Base-by-base conservation (phyloP, 306 rosid species). In the Abrus precatorius region DNA sequence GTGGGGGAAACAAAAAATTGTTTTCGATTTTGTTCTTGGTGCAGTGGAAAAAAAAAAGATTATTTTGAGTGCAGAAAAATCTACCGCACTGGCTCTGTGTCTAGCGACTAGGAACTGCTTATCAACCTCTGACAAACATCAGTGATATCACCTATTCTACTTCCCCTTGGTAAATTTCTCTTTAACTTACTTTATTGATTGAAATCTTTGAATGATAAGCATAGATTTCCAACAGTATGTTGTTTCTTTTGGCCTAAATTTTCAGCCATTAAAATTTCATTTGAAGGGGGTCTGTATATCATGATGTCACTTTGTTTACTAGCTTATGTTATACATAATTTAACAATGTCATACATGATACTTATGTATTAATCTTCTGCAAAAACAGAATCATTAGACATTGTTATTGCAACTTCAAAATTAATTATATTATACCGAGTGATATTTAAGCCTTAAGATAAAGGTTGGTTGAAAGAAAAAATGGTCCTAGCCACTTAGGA, bases 81-180 rank as follows among this genome's bases (percentile, higher is more conserved):
- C 88, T 82, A 62, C 84, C 61, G 75, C 84, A 47, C 83, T 90
- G 84, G 90, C 93, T 88, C 93, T 88, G 29, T 92, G 90, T 85
- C 92, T 92, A 11, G 92, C 90, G 59, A 88, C 78, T 90, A n/a
- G 92, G 91, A 69, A 84, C 82, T 87, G 97, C 79, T 73, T 88
- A 32, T 92, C 92, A 34, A 92, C 93, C 33, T 84, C 88, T 7
- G 92, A 92, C 45, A 65, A 86, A 84, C 73, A 83, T 82, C 52
- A n/a, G 80, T 65, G 93, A 89, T 74, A 84, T 87, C 62, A 62
- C 82, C 44, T 90, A 88, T 79, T 92, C 90, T 80, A 83, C 92
- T 52, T 90, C 97, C 7, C 92, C 94, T 14, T 90, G 94, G 92
- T 90, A 69, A 75, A 72, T 4, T 60, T 62, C 53, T 47, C 9